Conservation (phyloP, 805 yeast genomes). For the Kluyveromyces siamensis region DNA sequence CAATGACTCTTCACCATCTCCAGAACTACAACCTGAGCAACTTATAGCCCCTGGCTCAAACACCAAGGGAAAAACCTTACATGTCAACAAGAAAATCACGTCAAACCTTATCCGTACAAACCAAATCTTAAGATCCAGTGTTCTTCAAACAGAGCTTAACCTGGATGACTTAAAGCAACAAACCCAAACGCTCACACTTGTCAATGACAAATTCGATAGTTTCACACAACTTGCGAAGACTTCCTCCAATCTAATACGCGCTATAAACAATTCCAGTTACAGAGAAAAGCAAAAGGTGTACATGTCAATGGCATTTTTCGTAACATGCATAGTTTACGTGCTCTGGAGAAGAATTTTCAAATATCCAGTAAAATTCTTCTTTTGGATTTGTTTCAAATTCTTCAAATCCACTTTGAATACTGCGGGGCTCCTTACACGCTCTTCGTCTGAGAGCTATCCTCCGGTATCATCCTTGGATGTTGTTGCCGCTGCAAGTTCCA, state of each 20-base stretch:
- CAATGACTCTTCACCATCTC: not conserved
- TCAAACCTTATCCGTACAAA: constrained; percentile 25
- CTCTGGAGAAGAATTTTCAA: constrained; percentile 29
- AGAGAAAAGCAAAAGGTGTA: constrained; percentile 29
- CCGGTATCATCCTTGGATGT: constrained; percentile 1
- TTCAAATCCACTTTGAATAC: constrained; percentile 29
- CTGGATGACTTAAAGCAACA: constrained; percentile 27
- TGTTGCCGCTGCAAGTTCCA: constrained; percentile 4
- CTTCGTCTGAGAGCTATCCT: not conserved
- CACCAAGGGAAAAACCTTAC: constrained; percentile 2
- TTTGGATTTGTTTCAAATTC: constrained; percentile 27
- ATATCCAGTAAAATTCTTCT: constrained; percentile 21
- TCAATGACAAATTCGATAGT: constrained; percentile 26
- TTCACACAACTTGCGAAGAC: constrained; percentile 21
- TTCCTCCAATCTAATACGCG: constrained; percentile 24
- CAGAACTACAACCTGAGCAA: not conserved
- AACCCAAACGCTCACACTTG: constrained; percentile 18
- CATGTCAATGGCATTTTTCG: constrained; percentile 21
- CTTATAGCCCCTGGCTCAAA: not conserved
- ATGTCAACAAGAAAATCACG: constrained; percentile 21
- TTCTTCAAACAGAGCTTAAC: constrained; percentile 28
- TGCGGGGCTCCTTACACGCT: constrained; percentile 17
- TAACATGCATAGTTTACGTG: constrained; percentile 25
- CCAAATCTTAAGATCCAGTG: constrained; percentile 25
- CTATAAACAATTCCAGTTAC: constrained; percentile 23